Conservation (phyloP, 345 rosid genomes). For the Bruguiera gymnorhiza region DNA sequence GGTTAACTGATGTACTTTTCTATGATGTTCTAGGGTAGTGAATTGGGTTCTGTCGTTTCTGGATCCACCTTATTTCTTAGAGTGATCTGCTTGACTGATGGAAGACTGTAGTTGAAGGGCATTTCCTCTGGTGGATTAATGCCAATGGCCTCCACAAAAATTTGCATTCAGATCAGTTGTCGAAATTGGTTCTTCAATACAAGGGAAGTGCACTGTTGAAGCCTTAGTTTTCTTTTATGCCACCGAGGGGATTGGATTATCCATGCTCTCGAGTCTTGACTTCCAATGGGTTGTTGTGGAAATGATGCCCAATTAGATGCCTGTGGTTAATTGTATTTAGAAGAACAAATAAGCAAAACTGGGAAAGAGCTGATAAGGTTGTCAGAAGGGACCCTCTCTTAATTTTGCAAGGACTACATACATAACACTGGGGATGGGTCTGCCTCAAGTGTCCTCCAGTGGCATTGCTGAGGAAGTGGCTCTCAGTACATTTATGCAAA, state of each 20-base stretch:
- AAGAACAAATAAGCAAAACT: background rate
- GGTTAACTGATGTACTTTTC: constrained; percentile 12
- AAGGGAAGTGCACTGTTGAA: background rate
- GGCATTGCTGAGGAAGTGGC: constrained; percentile 25
- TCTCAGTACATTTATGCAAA: constrained; percentile 15
- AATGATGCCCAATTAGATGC: constrained; percentile 7
- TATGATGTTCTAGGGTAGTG: constrained; percentile 23
- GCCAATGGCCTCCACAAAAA: background rate
- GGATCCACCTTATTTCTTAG: constrained; percentile 1
- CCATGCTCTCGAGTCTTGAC: background rate
- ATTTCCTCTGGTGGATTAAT: background rate
- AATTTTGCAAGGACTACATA: constrained; percentile 11
- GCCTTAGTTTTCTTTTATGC: background rate
- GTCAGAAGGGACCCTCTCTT: constrained; percentile 1
- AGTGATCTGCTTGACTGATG: constrained; percentile 1
- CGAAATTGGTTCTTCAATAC: background rate
- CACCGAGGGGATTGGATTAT: background rate
- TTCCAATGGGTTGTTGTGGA: background rate
- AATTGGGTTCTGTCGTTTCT: constrained; percentile 12
- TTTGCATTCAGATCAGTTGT: background rate
- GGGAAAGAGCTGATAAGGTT: constrained; percentile 7
- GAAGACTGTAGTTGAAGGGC: background rate
- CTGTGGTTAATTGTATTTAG: background rate
- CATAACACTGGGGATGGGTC: constrained; percentile 10
- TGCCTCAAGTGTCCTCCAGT: constrained; percentile 26